Base-by-base conservation (phyloP, 108 stramenopile genomes). In the Fistulifera pelliculosa region DNA sequence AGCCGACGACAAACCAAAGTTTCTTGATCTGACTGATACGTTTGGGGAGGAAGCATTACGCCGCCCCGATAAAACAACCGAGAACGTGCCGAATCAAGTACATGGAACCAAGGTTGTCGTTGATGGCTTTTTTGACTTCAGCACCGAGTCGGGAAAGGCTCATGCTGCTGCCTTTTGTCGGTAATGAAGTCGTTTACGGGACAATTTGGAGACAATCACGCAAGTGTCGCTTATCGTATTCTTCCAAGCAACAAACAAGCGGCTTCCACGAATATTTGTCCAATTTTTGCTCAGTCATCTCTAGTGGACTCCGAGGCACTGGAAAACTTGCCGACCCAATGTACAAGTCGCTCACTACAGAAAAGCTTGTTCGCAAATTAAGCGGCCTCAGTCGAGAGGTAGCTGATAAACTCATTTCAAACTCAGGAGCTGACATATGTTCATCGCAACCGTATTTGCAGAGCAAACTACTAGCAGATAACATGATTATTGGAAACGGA, bases 121-220 rank as follows among this genome's bases (percentile, higher is more conserved):
- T 49, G 87, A 85, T 45, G 81, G 70, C 8, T 27, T 71, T n/a
- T 54, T 89, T 15, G 83, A 78, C 45, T 44, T 85, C 14, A 35
- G 31, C 31, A 35, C 31, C 8, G 31, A 35, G 8, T 35, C 8
- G 8, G 31, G 31, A 35, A 35, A 6, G 31, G 31, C 31, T 8
- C 31, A 35, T 35, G 31, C 31, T 8, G 31, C 31, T 35, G 31
- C 31, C 31, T 35, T 35, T 35, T 35, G 3, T n/a, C n/a, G n/a
- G n/a, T n/a, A n/a, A n/a, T n/a, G n/a, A 48, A 12, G 66, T 47
- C 15, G 69, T 41, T 42, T 21, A 48, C n/a, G 44, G 11, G 11
- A 45, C 5, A 3, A 45, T 5, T 17, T 8, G 4, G 7, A 45
- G 17, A 17, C 19, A 45, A 45, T 4, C 44, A 4, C 17, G 21